phyloP scores from a whole-genome alignment of 768 basidiomycete species.

The Leccinum subtestaceum region DNA sequence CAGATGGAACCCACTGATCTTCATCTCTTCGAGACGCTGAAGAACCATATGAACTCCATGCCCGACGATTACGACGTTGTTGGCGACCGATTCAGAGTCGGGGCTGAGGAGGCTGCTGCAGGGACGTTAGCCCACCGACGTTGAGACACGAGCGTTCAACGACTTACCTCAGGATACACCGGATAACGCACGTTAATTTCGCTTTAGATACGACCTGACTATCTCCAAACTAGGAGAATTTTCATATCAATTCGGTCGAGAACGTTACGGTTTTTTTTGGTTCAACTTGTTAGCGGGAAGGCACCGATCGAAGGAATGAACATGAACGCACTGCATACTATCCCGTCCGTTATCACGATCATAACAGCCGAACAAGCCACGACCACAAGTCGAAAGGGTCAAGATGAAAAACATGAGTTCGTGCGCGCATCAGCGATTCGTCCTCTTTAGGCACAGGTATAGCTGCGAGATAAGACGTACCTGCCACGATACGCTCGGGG shows the following conservation, averaged over 20 bases:
- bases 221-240: constrained; percentile 62
- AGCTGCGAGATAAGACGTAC: constrained; percentile 40
- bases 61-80: constrained; percentile 68
- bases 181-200: constrained; percentile 70
- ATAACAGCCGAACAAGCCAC: neutral
- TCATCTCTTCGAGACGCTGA: constrained; percentile 70
- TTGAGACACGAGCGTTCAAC: constrained; percentile 1
- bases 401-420: neutral
- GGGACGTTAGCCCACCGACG: neutral
- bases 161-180: constrained; percentile 66
- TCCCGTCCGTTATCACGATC: neutral
- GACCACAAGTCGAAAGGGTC: neutral
- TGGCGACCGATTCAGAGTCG: constrained; percentile 69
- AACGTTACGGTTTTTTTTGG: constrained; percentile 5
- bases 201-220: constrained; percentile 65
- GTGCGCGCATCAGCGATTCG: constrained; percentile 14
- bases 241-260: constrained; percentile 7
- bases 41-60: constrained; percentile 58
- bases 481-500: constrained; percentile 67
- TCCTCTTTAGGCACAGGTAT: constrained; percentile 12
- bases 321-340: constrained; percentile 61
- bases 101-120: constrained; percentile 70
- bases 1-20: constrained; percentile 57
- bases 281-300: neutral
- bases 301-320: neutral